Base-by-base conservation (phyloP, 2,329 filamentous ascomycete species). In the Coniochaeta sp. region DNA sequence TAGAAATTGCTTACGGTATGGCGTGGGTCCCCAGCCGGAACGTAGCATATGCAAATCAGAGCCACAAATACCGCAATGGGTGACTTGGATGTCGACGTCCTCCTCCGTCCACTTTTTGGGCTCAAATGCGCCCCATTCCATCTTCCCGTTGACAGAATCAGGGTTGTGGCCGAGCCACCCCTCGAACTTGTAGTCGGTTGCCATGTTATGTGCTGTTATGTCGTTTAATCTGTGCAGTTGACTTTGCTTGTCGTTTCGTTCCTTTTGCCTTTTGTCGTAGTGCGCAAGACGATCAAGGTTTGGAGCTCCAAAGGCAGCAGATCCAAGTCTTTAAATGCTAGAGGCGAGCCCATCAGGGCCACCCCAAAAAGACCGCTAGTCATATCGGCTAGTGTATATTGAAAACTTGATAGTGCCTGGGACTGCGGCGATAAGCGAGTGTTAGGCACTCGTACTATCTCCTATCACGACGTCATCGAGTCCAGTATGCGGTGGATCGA, bases 21-120 rank as follows among this genome's bases (percentile, higher is more conserved):
- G 67, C 16, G 74, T 75, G 8, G 26, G 52, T 9, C 52, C 73
- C 81, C 81, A 84, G 56, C 80, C 84, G 1, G 81, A 82, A 38
- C 79, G 76, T 3, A 88, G 74, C 5, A 75, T 81, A 72, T 88
- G 84, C 38, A 87, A 57, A 63, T 88, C 85, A 0, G 80, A 81
- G 59, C 84, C 85, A 68, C 86, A 89, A 64, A 89, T 80, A 62
- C 86, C 86, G 67, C 84, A 88, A 73, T 88, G 85, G 3, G 83
- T 81, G 64, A 89, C 74, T 67, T 82, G 77, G 65, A 89, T 85
- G 67, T 89, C 86, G 59, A 89, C 73, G 63, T 89, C 85, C 26
- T 78, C 81, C 69, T 89, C 86, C 52, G 85, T 81, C 81, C 84
- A 89, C 19, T 75, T 72, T 76, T 89, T 89, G 40, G 85, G 84